Conservation (phyloP, 2,329 filamentous ascomycete species). For the Exutisphaerella laricina region DNA sequence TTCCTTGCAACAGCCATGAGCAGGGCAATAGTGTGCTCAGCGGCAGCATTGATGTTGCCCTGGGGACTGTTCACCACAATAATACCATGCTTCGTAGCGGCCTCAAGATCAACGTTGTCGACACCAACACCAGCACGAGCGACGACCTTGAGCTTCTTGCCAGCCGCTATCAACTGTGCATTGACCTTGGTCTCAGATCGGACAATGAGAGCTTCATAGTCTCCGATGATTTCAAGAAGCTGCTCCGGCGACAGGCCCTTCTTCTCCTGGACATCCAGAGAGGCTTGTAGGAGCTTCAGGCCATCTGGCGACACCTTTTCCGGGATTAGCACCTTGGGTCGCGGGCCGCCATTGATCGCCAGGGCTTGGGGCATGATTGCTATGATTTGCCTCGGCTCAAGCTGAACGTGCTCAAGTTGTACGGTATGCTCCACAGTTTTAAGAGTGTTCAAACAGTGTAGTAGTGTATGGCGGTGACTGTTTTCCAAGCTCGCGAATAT, state of each 20-base stretch:
- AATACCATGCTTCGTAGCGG: slow-evolving; percentile 66
- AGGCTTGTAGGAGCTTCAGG: slow-evolving; percentile 59
- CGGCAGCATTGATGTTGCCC: slow-evolving; percentile 73
- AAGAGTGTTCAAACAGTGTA: too few relatives aligned
- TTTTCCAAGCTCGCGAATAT: neutral
- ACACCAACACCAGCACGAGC: slow-evolving; percentile 76
- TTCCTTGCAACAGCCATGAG: slow-evolving; percentile 70
- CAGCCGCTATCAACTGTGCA: slow-evolving; percentile 58
- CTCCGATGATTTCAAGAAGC: slow-evolving; percentile 60
- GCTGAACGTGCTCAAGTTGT: neutral
- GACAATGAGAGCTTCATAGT: slow-evolving; percentile 71
- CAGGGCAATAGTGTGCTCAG: slow-evolving; percentile 44
- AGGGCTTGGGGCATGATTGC: slow-evolving; percentile 11
- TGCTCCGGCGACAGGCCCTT: slow-evolving; percentile 58
- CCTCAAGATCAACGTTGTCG: slow-evolving; percentile 72
- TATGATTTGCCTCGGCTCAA: neutral
- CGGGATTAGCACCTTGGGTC: slow-evolving; percentile 61
- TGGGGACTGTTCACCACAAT: slow-evolving; percentile 75
- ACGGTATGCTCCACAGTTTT: too few relatives aligned
- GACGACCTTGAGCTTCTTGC: slow-evolving; percentile 66
- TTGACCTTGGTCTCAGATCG: slow-evolving; percentile 79
- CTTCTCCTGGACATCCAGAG: slow-evolving; percentile 65
- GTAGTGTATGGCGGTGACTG: neutral
- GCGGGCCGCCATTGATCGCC: slow-evolving; percentile 10
- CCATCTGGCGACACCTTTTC: slow-evolving; percentile 79